Evolutionary conservation across 2,329 filamentous ascomycete species (phyloP).

Genomic region (Incumbomyces delicatus): DNA sequence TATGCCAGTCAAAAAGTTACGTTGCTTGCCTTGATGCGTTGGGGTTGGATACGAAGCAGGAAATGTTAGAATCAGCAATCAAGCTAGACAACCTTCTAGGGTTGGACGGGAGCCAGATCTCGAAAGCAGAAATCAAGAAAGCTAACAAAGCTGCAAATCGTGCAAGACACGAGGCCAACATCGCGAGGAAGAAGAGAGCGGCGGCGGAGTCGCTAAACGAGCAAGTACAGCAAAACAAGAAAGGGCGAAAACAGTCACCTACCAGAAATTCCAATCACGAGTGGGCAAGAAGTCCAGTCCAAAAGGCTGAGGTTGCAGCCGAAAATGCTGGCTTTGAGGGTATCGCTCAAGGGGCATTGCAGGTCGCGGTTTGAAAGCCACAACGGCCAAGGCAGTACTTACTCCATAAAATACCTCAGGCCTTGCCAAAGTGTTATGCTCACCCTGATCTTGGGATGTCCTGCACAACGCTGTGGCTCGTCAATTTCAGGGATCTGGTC

Average conservation of each 20-base stretch:
- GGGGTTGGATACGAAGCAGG: slow-evolving; percentile 43
- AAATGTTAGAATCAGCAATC: slow-evolving; percentile 51
- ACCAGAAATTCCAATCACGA: slow-evolving; percentile 8
- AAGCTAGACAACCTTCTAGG: slow-evolving; percentile 56
- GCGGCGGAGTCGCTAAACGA: slow-evolving; percentile 6
- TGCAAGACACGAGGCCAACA: slow-evolving; percentile 3
- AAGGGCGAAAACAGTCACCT: slow-evolving; percentile 1
- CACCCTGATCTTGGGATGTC: neutral
- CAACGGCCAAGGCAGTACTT: neutral
- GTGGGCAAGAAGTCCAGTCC: slow-evolving; percentile 12
- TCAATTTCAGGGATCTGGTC: too few species aligned
- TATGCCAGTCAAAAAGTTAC: slow-evolving; percentile 63
- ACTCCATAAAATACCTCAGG: neutral
- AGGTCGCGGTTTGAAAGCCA: slow-evolving; percentile 14
- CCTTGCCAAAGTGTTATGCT: neutral
- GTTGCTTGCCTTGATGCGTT: slow-evolving; percentile 56
- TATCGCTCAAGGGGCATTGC: slow-evolving; percentile 16
- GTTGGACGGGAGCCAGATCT: slow-evolving; percentile 38
- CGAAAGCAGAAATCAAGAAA: slow-evolving; percentile 19
- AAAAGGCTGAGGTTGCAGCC: slow-evolving; percentile 18
- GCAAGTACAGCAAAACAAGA: slow-evolving; percentile 12
- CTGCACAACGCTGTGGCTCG: too few species aligned
- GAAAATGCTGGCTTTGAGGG: slow-evolving; percentile 20
- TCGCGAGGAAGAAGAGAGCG: slow-evolving; percentile 9
- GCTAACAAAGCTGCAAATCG: slow-evolving; percentile 15